phyloP scores from a whole-genome alignment of 176 grass and related monocot species.

The Areca catechu region DNA sequence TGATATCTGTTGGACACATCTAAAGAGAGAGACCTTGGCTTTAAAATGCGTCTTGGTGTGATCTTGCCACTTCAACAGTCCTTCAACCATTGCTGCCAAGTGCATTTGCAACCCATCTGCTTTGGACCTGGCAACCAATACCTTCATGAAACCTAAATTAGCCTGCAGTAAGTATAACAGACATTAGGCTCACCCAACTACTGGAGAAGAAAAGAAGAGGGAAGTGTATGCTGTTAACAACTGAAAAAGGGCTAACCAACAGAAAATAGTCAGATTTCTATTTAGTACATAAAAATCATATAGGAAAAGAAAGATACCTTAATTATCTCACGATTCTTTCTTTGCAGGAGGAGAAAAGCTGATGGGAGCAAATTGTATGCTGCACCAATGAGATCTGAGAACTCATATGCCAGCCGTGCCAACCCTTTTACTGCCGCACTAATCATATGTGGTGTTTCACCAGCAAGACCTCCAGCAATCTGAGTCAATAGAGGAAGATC shows the following conservation, averaged over 20 bases:
- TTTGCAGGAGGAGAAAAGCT: slow-evolving; percentile 73
- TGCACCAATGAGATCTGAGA: slow-evolving; percentile 74
- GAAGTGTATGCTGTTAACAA: too few species aligned
- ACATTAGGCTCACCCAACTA: too few species aligned
- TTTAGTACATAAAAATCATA: too few species aligned
- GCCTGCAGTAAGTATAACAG: slow-evolving; percentile 42
- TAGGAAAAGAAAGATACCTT: slow-evolving; percentile 35
- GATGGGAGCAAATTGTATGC: slow-evolving; percentile 87
- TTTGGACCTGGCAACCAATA: slow-evolving; percentile 83
- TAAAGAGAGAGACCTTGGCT: slow-evolving; percentile 48
- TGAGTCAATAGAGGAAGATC: slow-evolving; percentile 27
- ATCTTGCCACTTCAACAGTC: slow-evolving; percentile 67
- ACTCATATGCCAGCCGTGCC: slow-evolving; percentile 89
- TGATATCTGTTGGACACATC: too few species aligned
- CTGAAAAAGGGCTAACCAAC: too few species aligned
- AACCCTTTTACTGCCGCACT: slow-evolving; percentile 87
- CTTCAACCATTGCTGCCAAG: slow-evolving; percentile 60
- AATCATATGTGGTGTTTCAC: slow-evolving; percentile 70
- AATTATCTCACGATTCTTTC: slow-evolving; percentile 83
- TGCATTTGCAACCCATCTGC: slow-evolving; percentile 64
- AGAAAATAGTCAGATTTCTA: too few species aligned
- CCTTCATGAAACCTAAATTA: slow-evolving; percentile 90
- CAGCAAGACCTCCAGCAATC: slow-evolving; percentile 63
- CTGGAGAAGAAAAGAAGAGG: too few species aligned
- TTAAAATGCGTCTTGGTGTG: slow-evolving; percentile 81